Conservation (phyloP, 768 basidiomycete genomes). For the Russula emetica region DNA sequence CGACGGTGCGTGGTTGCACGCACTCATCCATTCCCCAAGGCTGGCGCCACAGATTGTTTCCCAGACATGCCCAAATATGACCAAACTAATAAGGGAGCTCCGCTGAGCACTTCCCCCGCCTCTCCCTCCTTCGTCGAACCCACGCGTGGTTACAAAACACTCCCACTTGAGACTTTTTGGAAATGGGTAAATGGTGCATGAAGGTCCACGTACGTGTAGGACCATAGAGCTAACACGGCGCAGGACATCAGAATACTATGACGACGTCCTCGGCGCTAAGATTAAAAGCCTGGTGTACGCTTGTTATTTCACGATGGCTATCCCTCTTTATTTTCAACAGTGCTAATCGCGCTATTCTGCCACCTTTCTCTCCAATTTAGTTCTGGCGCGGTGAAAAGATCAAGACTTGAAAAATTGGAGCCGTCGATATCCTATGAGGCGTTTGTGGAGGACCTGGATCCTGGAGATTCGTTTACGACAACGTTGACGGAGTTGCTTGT, state of each 20-base stretch:
- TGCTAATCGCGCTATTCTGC: conserved; percentile 15
- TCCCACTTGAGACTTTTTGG: not conserved
- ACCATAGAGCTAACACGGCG: conserved; percentile 12
- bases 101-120: not conserved
- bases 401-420: conserved; percentile 59
- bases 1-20: not conserved
- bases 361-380: conserved; percentile 35
- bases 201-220: conserved; percentile 20
- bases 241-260: conserved; percentile 70
- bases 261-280: conserved; percentile 70
- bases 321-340: not conserved
- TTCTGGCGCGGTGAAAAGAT: conserved; percentile 66
- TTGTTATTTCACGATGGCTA: conserved; percentile 15
- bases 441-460: conserved; percentile 73
- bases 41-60: conserved; percentile 1
- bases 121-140: not conserved
- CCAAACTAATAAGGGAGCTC: conserved; percentile 9
- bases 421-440: conserved; percentile 65
- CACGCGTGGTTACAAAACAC: not conserved
- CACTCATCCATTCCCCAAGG: not conserved
- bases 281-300: conserved; percentile 74
- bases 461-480: conserved; percentile 76
- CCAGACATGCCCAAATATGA: conserved; percentile 5
- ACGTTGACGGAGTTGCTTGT: conserved; percentile 72
- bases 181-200: conserved; percentile 71